Percentiles rank a stretch among this genome's conserved stretches.
Conservation (phyloP, 768 basidiomycete species). For the Auriscalpium orientale region DNA sequence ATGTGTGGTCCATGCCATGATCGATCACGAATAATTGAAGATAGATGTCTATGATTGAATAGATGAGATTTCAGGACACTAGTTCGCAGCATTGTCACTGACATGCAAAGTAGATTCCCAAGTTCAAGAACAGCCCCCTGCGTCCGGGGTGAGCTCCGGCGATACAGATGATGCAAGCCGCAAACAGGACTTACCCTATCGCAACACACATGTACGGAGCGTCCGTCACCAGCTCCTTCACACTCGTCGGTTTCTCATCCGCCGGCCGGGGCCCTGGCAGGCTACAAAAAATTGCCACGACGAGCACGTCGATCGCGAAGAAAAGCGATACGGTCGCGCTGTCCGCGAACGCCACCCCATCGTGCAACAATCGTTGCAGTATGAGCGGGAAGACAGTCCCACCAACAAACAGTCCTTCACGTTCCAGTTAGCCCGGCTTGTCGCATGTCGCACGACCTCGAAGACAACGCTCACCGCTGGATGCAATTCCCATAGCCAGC, state of each 20-base stretch:
- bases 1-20: constrained; percentile 12
- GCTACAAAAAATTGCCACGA: constrained; percentile 16
- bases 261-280: constrained; percentile 9
- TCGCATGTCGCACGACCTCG: not conserved
- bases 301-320: constrained; percentile 13
- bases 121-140: constrained; percentile 9
- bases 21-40: constrained; percentile 17
- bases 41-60: constrained; percentile 15
- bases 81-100: not conserved
- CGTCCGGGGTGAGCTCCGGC: not conserved
- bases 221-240: constrained; percentile 12
- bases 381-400: constrained; percentile 30
- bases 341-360: constrained; percentile 32
- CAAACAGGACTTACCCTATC: constrained; percentile 8
- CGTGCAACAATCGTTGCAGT: constrained; percentile 21
- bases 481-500: constrained; percentile 25
- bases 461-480: constrained; percentile 19
- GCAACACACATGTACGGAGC: constrained; percentile 14
- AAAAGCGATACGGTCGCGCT: constrained; percentile 29
- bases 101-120: constrained; percentile 19
- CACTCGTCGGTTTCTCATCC: not conserved
- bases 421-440: not conserved
- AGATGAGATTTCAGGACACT: constrained; percentile 16
- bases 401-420: constrained; percentile 24
- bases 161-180: too few relatives aligned